Base-by-base conservation (phyloP, 768 basidiomycete genomes). In the Tricholoma furcatifolium region DNA sequence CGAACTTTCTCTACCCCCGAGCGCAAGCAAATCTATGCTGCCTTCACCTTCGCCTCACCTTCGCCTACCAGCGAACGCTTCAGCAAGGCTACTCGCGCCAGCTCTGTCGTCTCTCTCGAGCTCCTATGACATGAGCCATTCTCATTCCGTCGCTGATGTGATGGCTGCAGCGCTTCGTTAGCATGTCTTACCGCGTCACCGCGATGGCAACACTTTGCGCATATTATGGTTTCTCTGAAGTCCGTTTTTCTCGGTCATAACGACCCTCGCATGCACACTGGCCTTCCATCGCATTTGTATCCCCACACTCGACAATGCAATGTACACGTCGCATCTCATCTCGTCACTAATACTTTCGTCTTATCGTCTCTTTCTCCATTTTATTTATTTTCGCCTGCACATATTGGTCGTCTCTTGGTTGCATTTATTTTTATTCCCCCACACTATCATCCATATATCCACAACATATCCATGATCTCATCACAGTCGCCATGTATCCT, bases 41-140 rank as follows among this genome's bases (percentile, higher is more conserved):
- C 87, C 4, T 91, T 91, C 65, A 91, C 88, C 3, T 91, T 91
- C 71, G 79, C 83, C 14, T 85, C 87, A 1, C 89, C 89, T 6
- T 85, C 85, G 1, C 82, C 81, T 9, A 74, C 81, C 1, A 76
- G 79, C 47, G 70, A 79, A 52, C 82, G 83, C 50, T 78, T 78
- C 68, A 77, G 69, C 61, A 72, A 76, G 63, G 66, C 69, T 18
- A 72, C 67, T 31, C 69, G 70, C 35, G 70, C 68, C 55, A 52
- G 65, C 61, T 62, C 64, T 63, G 51, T 56, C 61, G 67, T 58
- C 51, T 66, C 48, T 47, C 64, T 64, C 39, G 61, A 62, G 53
- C 54, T 65, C 54, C 56, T 62, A 54, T 64, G 62, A 52, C 27
- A 54, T 41, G 43, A 43, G 23, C 15, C 34, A 32, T 20, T 35